Evolutionary conservation across 2,329 filamentous ascomycete species (phyloP), one percentile per base, ranked within the genome.

Genomic region (Dothideomycetidae sp.): DNA sequence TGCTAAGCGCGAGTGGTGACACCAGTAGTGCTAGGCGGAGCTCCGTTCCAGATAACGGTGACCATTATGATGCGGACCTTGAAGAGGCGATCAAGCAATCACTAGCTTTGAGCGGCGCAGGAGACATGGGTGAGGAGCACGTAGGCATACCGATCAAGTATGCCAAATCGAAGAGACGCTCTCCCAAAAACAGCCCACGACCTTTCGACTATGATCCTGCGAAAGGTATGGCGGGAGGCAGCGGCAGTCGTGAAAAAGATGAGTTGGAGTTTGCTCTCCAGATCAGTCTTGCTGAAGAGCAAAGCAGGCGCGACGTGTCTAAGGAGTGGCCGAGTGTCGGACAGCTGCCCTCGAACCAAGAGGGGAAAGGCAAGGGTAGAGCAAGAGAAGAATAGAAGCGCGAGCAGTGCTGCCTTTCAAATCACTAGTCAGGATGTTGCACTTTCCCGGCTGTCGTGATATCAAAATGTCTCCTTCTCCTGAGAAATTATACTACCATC

Each of bases 261-360:
- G 73, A 78, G 52, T 49, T 78, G 19, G 70, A 76, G 42, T 71
- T 73, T 50, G 73, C 73, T 1, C 55, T 77, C 43, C 71, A 73
- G 51, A 51, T 78, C 16, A 78, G 74, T 51, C 58, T 77, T 34
- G 72, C 65, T 1, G 73, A 77, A 48, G 66, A 73, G 46, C 59
- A 68, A 50, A 70, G 67, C 49, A 56, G 39, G 18, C 30, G 28
- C 31, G 42, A 44, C 16, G 44, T 36, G 10, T 39, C 44, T 28
- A 34, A 21, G 29, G 31, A 33, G 9, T 46, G 46, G 40, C 31
- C 42, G 26, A 12, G 29, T 42, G 35, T 31, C n/a, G n/a, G n/a
- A n/a, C n/a, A n/a, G n/a, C n/a, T n/a, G n/a, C n/a, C n/a, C n/a
- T n/a, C n/a, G n/a, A n/a, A n/a, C n/a, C n/a, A n/a, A n/a, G n/a